Base-by-base conservation (phyloP, 2,329 filamentous ascomycete genomes). In the Onygena corvina region DNA sequence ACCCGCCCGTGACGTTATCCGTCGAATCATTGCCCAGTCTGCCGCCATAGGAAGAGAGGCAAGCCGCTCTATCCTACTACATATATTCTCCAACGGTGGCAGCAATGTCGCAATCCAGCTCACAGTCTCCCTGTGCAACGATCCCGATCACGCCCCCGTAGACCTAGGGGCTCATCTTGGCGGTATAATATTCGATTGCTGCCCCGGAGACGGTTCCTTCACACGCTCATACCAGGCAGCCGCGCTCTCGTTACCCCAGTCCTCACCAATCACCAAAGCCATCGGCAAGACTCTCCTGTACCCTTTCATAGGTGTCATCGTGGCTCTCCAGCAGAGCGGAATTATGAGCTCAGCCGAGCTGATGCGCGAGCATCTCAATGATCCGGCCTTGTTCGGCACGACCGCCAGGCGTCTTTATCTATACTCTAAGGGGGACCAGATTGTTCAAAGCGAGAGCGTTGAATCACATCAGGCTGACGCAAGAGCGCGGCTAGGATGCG, bases 21-120 rank as follows among this genome's bases (percentile, higher is more conserved):
- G 23, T n/a, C 23, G 16, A 16, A 3, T 29, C 21, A 18, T 35
- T 14, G n/a, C n/a, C n/a, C n/a, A n/a, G n/a, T 14, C 3, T 8
- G 12, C 11, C n/a, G 33, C 11, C n/a, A 8, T 14, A 35, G n/a
- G 5, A 8, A 33, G 30, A 33, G 33, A 16, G 6, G n/a, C 2
- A 4, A 4, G 11, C 20, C 9, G 21, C 11, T 4, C 54, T 9
- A 47, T 59, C 6, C 18, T 35, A 3, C 52, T 60, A 16, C 58
- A 61, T 51, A 21, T 55, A 9, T 59, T 60, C 18, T 59, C 58
- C 3, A 53, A 59, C 46, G 57, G 57, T 16, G 58, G 57, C 11
- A 48, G 52, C 36, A 55, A 54, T 44, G 57, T 50, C 4, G 56
- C 52, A 7, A 50, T 54, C 21, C 57, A 57, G 34, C 48, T 60